These are phyloP conservation scores for Vitis cinerea DNA, from an alignment of 164 flowering plant species.

Conservation along the genomic window DNA sequence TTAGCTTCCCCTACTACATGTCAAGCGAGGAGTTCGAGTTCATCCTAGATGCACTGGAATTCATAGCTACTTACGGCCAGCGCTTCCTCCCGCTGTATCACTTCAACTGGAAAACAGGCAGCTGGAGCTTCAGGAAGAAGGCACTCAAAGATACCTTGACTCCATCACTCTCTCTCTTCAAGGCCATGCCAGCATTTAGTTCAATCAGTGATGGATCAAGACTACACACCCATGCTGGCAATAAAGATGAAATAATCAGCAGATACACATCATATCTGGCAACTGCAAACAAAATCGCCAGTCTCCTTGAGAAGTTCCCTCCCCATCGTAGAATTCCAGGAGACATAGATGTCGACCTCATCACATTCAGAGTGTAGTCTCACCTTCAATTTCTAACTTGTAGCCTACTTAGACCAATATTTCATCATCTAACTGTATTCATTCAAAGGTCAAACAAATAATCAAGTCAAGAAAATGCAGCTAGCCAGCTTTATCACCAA, in stretches of 20 bases:
- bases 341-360: conserved; percentile 35
- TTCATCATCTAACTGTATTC: neutral
- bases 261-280: conserved; percentile 43
- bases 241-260: neutral
- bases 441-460: too few relatives aligned
- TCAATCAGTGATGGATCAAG: neutral
- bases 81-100: conserved; percentile 70
- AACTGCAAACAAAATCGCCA: conserved; percentile 42
- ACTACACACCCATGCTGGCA: too few relatives aligned
- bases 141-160: conserved; percentile 17
- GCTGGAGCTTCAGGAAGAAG: conserved; percentile 51
- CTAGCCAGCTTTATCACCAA: too few relatives aligned
- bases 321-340: conserved; percentile 34
- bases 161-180: conserved; percentile 5
- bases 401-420: neutral
- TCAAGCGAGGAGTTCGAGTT: conserved; percentile 64
- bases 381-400: neutral
- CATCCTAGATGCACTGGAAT: conserved; percentile 67
- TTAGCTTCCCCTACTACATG: conserved; percentile 85
- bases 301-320: conserved; percentile 53
- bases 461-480: too few relatives aligned
- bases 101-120: conserved; percentile 60
- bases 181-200: conserved; percentile 3
- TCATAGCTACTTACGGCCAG: conserved; percentile 65
- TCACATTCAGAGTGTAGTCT: conserved; percentile 45